Evolutionary conservation across 805 yeast species (phyloP).

Genomic region (Ogataea populi-albae): DNA sequence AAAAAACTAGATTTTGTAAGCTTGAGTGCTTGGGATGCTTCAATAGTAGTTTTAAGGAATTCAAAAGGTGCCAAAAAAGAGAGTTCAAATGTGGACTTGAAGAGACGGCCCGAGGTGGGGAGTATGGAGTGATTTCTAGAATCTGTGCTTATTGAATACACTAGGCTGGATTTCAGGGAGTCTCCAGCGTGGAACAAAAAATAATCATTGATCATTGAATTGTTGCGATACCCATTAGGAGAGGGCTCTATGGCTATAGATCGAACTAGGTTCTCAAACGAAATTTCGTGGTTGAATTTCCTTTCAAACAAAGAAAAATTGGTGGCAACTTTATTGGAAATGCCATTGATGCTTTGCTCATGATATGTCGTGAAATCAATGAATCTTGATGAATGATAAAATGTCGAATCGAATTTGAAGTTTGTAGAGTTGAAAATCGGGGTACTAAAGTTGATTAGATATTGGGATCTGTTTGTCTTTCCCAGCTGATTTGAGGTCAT

Average conservation of each 20-base stretch:
- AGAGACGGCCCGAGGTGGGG: conserved; percentile 41
- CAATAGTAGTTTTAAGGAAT: conserved; percentile 42
- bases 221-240: conserved; percentile 25
- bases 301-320: conserved; percentile 30
- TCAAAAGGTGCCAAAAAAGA: conserved; percentile 28
- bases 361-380: conserved; percentile 47
- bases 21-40: conserved; percentile 36
- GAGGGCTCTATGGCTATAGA: conserved; percentile 30
- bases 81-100: conserved; percentile 30
- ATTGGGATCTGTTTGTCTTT: conserved; percentile 48
- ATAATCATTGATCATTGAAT: conserved; percentile 32
- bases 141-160: conserved; percentile 41
- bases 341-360: conserved; percentile 42
- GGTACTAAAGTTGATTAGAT: conserved; percentile 44
- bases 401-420: conserved; percentile 38
- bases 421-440: conserved; percentile 44
- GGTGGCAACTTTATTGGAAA: conserved; percentile 40
- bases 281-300: conserved; percentile 45
- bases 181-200: conserved; percentile 42
- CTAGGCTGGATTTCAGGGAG: conserved; percentile 42
- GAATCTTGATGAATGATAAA: conserved; percentile 42
- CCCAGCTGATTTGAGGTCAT: conserved; percentile 42
- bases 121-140: conserved; percentile 41
- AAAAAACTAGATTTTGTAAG: conserved; percentile 18
- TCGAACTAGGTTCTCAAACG: conserved; percentile 43